Base-by-base conservation (phyloP, 2,329 filamentous ascomycete genomes). In the Cephalotrichum gorgonifer region DNA sequence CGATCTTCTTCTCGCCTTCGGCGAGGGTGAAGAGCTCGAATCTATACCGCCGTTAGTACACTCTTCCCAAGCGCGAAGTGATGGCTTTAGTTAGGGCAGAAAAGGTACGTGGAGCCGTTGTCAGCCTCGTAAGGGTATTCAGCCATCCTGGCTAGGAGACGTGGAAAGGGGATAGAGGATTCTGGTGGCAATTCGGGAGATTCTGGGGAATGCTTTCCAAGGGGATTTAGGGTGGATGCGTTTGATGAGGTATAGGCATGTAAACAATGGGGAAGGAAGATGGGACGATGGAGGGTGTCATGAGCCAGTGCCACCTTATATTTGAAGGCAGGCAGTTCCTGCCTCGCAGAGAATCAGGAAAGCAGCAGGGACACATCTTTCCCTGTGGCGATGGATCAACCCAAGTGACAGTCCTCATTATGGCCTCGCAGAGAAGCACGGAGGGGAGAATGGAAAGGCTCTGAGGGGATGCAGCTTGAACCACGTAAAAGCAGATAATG, bases 1-100 rank as follows among this genome's bases (percentile, higher is more conserved):
- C 85, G 51, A 95, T 88, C 71, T 96, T 97, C 74, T 91, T 93
- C 76, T 98, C 88, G 53, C 85, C 89, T 44, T 89, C 85, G 38
- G 69, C 79, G 52, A 97, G 85, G 54, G 96, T 71, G 71, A 96
- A 97, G 44, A 94, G 80, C 74, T 97, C 93, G 72, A 94, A 95
- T 62, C 93, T 97, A 51, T 12, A 25, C 33, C 6, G 3, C 26
- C 52, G 57, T 60, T 49, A 58, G 54, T 49, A 47, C 46, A 28
- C 12, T 14, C 17, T 20, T 23, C 17, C n/a, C 11, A 11, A 17
- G 35, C 35, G 35, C 35, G 35, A n/a, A 22, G n/a, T 22, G 35
- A 22, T 22, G 35, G 12, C 15, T 27, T 27, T 20, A 15, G 17
- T 17, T 26, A 15, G 14, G 23, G 31, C 17, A 17, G 28, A 48